phyloP scores from a whole-genome alignment of 2,329 filamentous ascomycete species.

The Penicillium sp. region DNA sequence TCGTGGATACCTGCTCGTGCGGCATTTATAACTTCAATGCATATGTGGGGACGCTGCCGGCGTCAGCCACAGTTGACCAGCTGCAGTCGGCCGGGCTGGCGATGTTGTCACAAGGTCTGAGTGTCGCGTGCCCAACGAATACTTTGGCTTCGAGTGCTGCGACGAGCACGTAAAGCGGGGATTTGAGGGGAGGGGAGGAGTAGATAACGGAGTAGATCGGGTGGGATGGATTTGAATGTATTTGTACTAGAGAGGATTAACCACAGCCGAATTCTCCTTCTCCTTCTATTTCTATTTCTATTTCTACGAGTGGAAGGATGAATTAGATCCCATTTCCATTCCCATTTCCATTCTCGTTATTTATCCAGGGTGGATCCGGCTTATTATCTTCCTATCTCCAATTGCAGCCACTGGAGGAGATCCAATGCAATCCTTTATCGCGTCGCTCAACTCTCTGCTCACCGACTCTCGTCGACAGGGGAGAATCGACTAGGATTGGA shows the following conservation, averaged over 20 bases:
- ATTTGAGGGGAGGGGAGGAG: too few relatives aligned
- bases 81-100: slow-evolving; percentile 41
- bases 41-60: slow-evolving; percentile 57
- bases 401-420: neutral
- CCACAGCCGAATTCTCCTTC: too few relatives aligned
- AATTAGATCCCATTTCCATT: too few relatives aligned
- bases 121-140: slow-evolving; percentile 34
- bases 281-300: too few relatives aligned
- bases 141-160: slow-evolving; percentile 28
- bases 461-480: slow-evolving; percentile 11
- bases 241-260: neutral
- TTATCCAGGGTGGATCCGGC: neutral
- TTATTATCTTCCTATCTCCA: slow-evolving; percentile 6
- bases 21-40: slow-evolving; percentile 63
- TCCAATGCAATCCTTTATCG: slow-evolving; percentile 19
- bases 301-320: too few relatives aligned
- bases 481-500: neutral
- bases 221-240: too few relatives aligned
- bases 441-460: too few relatives aligned
- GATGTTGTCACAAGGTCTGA: slow-evolving; percentile 34
- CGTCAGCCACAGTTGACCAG: slow-evolving; percentile 36
- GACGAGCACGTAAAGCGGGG: too few relatives aligned
- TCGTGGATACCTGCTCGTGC: slow-evolving; percentile 53
- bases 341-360: too few relatives aligned
- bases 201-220: too few relatives aligned